A percentile compares a stretch with the other conserved stretches of the same genome.
These are phyloP conservation scores for Cystobasidium slooffiae DNA, from an alignment of 1,284 basidiomycete species.

Conservation along the genomic window DNA sequence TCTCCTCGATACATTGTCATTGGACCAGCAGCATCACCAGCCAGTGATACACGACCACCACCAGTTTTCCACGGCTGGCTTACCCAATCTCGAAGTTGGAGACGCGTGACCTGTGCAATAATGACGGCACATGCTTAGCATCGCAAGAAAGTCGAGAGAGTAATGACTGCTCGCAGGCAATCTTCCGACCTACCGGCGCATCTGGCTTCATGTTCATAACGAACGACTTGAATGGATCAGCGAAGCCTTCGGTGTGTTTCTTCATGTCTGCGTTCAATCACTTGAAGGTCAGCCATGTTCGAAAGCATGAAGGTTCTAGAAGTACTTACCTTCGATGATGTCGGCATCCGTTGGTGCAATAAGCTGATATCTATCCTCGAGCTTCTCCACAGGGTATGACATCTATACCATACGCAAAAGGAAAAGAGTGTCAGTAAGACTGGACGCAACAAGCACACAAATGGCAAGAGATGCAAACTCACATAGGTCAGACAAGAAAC, in stretches of 20 bases:
- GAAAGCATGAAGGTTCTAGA: no score
- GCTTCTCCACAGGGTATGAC: conserved; percentile 29
- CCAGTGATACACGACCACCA: conserved; percentile 32
- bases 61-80: conserved; percentile 35
- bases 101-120: conserved; percentile 13
- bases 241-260: conserved; percentile 22
- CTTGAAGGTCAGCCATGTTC: not conserved
- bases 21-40: conserved; percentile 32
- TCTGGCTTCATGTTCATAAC: conserved; percentile 33
- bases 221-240: conserved; percentile 31
- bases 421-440: not conserved
- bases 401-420: conserved; percentile 1
- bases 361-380: conserved; percentile 28
- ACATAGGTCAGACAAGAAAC: conserved; percentile 36
- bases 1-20: conserved; percentile 44
- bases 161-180: not conserved
- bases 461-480: not conserved
- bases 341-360: conserved; percentile 23
- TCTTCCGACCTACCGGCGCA: conserved; percentile 5
- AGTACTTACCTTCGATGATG: conserved; percentile 15
- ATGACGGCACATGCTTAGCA: not conserved
- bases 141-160: not conserved
- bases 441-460: not conserved
- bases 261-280: conserved; percentile 22
- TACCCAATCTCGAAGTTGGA: conserved; percentile 39